These are phyloP conservation scores for Neurospora sp. DNA, from an alignment of 495 filamentous ascomycete genomes.

Conservation along the genomic window DNA sequence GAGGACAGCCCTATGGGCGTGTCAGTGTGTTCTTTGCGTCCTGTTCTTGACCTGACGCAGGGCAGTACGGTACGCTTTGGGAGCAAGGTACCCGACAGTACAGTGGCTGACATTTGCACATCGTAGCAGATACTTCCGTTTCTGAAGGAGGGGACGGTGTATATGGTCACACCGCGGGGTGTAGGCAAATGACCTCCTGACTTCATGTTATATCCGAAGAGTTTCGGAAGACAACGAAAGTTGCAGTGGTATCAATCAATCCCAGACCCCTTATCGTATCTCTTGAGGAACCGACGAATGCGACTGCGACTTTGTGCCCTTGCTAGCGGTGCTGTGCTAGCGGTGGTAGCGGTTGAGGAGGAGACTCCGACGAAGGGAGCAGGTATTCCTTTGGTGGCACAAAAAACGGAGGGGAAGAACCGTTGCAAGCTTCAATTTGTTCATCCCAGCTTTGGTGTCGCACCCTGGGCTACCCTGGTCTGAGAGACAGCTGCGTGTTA, in stretches of 20 bases:
- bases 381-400: not conserved
- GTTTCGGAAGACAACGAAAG: not conserved
- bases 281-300: not conserved
- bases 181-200: not conserved
- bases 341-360: not conserved
- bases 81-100: not conserved
- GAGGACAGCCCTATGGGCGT: not conserved
- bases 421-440: not conserved
- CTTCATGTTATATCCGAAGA: not conserved
- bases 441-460: not conserved
- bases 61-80: not conserved
- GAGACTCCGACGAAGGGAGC: not conserved
- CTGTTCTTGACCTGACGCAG: not conserved
- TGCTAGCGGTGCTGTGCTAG: not conserved
- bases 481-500: not conserved
- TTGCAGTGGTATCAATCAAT: not conserved
- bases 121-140: not conserved
- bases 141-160: not conserved
- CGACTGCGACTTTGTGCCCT: not conserved
- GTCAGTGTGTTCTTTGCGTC: not conserved
- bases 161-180: not conserved
- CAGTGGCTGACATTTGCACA: not conserved
- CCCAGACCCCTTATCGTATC: not conserved
- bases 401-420: not conserved
- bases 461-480: not conserved